Conservation (phyloP, 371 early-diverging fungal species). For the Agmasoma carcini region DNA sequence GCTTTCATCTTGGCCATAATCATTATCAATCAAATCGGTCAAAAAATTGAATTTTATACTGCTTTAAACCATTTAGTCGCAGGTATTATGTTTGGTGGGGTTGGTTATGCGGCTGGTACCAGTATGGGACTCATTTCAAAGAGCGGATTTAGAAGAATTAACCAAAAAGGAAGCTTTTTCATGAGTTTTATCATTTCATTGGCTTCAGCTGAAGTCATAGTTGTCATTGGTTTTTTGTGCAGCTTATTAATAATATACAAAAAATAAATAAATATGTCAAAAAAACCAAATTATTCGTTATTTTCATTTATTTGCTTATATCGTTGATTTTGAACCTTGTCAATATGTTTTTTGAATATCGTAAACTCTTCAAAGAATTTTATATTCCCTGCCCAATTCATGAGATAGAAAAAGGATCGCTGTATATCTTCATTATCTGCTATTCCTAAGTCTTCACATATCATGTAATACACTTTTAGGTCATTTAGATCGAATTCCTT, state of each 20-base stretch:
- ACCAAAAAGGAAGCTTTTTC: background rate
- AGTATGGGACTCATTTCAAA: constrained; percentile 17
- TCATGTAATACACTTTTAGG: constrained; percentile 31
- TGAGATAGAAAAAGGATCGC: constrained; percentile 32
- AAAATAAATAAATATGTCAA: too few relatives aligned
- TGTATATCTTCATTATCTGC: constrained; percentile 30
- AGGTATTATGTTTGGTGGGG: constrained; percentile 10
- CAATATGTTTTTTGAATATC: constrained; percentile 28
- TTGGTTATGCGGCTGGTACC: constrained; percentile 2
- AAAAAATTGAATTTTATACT: background rate
- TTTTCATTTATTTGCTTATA: too few relatives aligned
- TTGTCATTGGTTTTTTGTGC: constrained; percentile 20
- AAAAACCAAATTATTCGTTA: too few relatives aligned
- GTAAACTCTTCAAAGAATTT: constrained; percentile 34
- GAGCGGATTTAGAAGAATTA: constrained; percentile 10
- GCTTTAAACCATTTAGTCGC: background rate
- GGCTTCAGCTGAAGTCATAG: constrained; percentile 18
- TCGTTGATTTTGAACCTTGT: constrained; percentile 1
- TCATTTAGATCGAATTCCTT: constrained; percentile 31
- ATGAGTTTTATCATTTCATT: constrained; percentile 9
- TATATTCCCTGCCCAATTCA: constrained; percentile 31
- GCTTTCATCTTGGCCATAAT: constrained; percentile 42
- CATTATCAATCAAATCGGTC: constrained; percentile 13
- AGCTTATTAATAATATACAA: constrained; percentile 7
- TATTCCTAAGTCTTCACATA: constrained; percentile 38